Evolutionary conservation across 2,329 filamentous ascomycete species (phyloP).

Genomic region (Trematosphaeria pertusa): DNA sequence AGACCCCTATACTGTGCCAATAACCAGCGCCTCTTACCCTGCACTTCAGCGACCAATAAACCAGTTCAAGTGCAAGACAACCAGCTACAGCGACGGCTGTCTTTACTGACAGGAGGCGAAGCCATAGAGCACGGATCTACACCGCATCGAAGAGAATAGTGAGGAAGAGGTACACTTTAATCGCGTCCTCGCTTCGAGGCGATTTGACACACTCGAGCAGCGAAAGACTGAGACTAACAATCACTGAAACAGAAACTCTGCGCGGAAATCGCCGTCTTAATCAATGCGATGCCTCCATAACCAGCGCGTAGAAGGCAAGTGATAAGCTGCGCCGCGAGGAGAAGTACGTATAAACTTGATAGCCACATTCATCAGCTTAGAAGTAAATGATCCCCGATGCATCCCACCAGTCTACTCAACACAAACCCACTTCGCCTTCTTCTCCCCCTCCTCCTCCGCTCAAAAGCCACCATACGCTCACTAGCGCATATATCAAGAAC

Average conservation of each 20-base stretch:
- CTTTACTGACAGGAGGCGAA: constrained; percentile 2
- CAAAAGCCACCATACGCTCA: constrained; percentile 2
- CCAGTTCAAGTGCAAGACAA: constrained; percentile 5
- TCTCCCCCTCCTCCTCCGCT: constrained; percentile 4
- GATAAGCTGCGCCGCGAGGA: constrained; percentile 7
- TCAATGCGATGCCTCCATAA: no score
- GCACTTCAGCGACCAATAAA: constrained; percentile 6
- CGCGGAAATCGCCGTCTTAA: constrained; percentile 3
- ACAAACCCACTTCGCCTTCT: constrained; percentile 5
- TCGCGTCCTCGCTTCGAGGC: constrained; percentile 8
- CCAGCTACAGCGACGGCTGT: background rate
- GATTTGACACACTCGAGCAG: constrained; percentile 10
- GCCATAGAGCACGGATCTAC: constrained; percentile 7
- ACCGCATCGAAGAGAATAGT: constrained; percentile 13
- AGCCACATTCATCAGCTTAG: background rate
- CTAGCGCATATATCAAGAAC: constrained; percentile 7
- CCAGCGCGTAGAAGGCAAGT: constrained; percentile 4
- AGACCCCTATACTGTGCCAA: constrained; percentile 1
- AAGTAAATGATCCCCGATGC: no score
- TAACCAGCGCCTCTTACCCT: constrained; percentile 4
- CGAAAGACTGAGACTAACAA: constrained; percentile 8
- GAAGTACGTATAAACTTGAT: constrained; percentile 8
- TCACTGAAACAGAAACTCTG: constrained; percentile 4
- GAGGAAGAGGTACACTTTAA: constrained; percentile 15
- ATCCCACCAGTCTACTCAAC: no score